Conservation (phyloP, 139 green algal genomes). For the Picochlorum sp. region DNA sequence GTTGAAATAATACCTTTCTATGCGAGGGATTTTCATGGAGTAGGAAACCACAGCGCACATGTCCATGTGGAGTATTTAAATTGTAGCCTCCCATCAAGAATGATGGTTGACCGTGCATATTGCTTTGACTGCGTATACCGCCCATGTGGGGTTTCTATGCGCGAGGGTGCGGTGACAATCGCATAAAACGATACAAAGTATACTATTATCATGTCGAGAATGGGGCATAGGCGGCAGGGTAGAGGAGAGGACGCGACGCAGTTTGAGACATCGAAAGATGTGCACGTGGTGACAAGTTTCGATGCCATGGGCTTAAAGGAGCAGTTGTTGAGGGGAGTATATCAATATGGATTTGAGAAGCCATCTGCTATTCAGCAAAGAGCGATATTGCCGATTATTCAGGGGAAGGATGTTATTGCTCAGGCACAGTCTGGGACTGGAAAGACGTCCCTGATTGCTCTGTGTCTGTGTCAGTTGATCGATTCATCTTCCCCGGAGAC, state of each 20-base stretch:
- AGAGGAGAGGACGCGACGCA: constrained; percentile 23
- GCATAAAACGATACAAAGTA: too few species aligned
- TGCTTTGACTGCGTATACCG: too few species aligned
- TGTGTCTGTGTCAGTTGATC: constrained; percentile 81
- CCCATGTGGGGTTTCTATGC: too few species aligned
- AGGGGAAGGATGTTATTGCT: constrained; percentile 91
- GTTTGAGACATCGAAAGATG: constrained; percentile 75
- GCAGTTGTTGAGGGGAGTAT: constrained; percentile 89
- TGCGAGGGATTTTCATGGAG: too few species aligned
- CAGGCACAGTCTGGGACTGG: constrained; percentile 97
- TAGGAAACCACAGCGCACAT: too few species aligned
- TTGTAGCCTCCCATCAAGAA: too few species aligned
- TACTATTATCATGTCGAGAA: too few species aligned
- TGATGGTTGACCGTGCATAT: too few species aligned
- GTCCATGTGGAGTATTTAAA: too few species aligned
- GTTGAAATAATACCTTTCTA: too few species aligned
- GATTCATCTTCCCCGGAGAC: constrained; percentile 50
- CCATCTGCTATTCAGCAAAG: constrained; percentile 98
- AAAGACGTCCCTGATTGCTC: constrained; percentile 93
- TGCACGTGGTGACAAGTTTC: constrained; percentile 75
- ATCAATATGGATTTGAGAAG: constrained; percentile 94
- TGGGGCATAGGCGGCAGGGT: too few species aligned
- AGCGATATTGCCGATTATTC: constrained; percentile 84
- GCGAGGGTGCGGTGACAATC: too few species aligned
- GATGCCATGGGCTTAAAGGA: constrained; percentile 89